phyloP scores from a whole-genome alignment of 1,284 basidiomycete genomes.

The Ceratobasidium sp. region DNA sequence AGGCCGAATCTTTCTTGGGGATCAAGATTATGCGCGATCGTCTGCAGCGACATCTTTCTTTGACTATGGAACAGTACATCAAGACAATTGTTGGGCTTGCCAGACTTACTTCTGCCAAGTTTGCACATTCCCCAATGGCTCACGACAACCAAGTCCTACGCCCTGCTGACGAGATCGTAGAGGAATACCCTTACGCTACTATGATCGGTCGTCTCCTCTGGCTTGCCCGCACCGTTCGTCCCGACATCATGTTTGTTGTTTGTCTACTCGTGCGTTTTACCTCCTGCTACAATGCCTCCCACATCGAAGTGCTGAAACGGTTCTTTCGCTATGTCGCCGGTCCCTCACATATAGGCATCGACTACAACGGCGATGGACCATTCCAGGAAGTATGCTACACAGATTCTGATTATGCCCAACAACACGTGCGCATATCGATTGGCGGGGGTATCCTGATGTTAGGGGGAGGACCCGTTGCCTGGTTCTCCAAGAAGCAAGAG shows the following conservation, averaged over 20 bases:
- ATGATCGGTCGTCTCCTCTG: conserved; percentile 12
- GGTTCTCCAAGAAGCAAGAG: conserved; percentile 20
- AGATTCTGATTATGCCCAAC: background rate
- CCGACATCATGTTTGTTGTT: conserved; percentile 5
- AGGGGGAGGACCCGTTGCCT: conserved; percentile 27
- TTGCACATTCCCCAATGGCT: conserved; percentile 12
- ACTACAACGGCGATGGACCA: conserved; percentile 13
- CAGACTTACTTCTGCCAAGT: conserved; percentile 14
- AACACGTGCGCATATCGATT: conserved; percentile 15
- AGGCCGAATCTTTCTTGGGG: conserved; percentile 45
- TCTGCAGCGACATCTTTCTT: conserved; percentile 33
- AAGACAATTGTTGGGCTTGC: conserved; percentile 45
- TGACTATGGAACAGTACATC: conserved; percentile 34
- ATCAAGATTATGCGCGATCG: conserved; percentile 37
- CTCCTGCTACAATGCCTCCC: background rate
- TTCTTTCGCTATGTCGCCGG: background rate
- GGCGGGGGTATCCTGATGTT: conserved; percentile 33
- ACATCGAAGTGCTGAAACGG: conserved; percentile 7
- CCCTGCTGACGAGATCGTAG: background rate
- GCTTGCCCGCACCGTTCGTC: background rate
- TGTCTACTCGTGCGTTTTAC: conserved; percentile 6
- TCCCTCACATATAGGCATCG: conserved; percentile 5
- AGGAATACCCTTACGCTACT: background rate
- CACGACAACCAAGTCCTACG: conserved; percentile 5
- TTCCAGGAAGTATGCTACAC: conserved; percentile 32